These are phyloP conservation scores for Scutellaria barbata DNA, from an alignment of 257 asterid genomes.

Conservation along the genomic window DNA sequence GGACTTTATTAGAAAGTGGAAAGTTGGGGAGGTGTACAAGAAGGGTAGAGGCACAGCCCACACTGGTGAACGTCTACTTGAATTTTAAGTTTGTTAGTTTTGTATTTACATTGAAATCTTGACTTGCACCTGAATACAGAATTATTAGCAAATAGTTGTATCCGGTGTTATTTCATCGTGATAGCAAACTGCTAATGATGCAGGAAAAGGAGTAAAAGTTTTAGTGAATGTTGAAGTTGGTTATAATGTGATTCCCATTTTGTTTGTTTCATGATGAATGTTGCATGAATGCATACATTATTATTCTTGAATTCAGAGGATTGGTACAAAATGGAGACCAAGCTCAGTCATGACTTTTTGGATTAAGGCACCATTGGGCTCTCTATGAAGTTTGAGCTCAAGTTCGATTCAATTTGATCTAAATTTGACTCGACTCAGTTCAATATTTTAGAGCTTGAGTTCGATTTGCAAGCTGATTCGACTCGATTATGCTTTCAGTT, in stretches of 20 bases:
- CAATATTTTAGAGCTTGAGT: no score
- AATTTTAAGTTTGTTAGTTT: slow-evolving; percentile 36
- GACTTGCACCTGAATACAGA: slow-evolving; percentile 34
- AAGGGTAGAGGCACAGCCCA: slow-evolving; percentile 23
- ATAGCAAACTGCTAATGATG: slow-evolving; percentile 34
- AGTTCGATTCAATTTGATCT: no score
- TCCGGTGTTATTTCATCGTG: slow-evolving; percentile 25
- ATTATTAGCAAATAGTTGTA: slow-evolving; percentile 33
- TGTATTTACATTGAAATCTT: slow-evolving; percentile 49
- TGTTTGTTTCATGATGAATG: slow-evolving; percentile 32
- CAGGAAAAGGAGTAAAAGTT: slow-evolving; percentile 26
- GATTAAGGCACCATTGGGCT: no score
- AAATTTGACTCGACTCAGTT: no score
- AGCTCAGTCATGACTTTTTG: no score
- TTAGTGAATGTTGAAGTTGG: slow-evolving; percentile 7
- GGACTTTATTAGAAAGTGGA: not conserved
- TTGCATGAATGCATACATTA: slow-evolving; percentile 7
- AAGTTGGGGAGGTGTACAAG: not conserved
- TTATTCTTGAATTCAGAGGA: slow-evolving; percentile 4
- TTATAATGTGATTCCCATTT: slow-evolving; percentile 29
- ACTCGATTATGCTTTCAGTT: no score
- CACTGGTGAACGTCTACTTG: slow-evolving; percentile 24
- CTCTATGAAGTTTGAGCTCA: no score
- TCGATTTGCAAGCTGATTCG: no score
- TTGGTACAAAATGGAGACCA: not conserved